Percentiles rank a stretch among this genome's conserved stretches.
Conservation (phyloP, 2,329 filamentous ascomycete species). For the Aspergillus cejpii region DNA sequence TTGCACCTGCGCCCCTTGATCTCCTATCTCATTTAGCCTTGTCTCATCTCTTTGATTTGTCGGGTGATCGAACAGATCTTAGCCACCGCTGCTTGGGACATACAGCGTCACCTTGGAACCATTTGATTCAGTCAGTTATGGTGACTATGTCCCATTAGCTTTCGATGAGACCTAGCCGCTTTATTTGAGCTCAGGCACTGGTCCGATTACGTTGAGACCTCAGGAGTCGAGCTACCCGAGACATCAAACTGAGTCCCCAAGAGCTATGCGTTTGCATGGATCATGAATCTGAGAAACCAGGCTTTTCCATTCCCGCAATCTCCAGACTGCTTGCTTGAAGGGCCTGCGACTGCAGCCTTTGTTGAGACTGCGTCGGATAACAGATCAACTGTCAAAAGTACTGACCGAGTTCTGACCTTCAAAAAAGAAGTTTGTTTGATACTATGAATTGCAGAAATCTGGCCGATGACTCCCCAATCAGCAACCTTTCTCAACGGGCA, state of each 20-base stretch:
- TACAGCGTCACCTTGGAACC: neutral
- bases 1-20: neutral
- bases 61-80: neutral
- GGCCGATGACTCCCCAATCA: slow-evolving; percentile 21
- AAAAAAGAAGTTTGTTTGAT: slow-evolving; percentile 23
- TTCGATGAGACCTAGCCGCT: neutral
- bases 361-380: neutral
- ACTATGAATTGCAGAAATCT: slow-evolving; percentile 16
- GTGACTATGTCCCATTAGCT: neutral
- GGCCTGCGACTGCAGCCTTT: neutral
- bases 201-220: neutral
- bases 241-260: slow-evolving; percentile 14
- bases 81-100: neutral
- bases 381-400: slow-evolving; percentile 13
- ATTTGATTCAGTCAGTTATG: neutral
- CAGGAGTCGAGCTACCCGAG: slow-evolving; percentile 10
- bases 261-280: slow-evolving; percentile 14
- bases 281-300: neutral
- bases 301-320: neutral
- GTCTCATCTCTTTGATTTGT: neutral
- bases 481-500: slow-evolving; percentile 18
- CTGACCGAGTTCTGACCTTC: slow-evolving; percentile 19
- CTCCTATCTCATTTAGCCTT: neutral
- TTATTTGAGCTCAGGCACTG: neutral
- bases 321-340: neutral